A percentile compares a stretch with the other conserved stretches of the same genome.
Conservation (phyloP, 208 protist species). For the Chromosphaera perkinsii region DNA sequence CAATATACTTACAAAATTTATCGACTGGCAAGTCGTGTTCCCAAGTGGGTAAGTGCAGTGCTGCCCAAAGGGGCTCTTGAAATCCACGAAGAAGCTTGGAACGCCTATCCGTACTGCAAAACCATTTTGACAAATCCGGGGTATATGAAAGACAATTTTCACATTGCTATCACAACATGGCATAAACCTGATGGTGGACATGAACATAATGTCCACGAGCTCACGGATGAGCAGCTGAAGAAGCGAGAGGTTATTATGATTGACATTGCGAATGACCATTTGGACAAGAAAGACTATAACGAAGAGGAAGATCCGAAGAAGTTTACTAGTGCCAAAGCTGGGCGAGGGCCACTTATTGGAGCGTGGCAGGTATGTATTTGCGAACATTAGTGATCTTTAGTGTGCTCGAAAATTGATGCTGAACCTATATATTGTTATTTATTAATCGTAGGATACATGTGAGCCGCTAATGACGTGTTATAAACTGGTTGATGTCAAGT, state of each 20-base stretch:
- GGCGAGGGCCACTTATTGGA: constrained; percentile 45
- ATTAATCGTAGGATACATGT: background rate
- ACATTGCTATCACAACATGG: constrained; percentile 27
- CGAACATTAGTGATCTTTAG: background rate
- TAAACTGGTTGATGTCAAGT: constrained; percentile 44
- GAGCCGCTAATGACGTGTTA: constrained; percentile 43
- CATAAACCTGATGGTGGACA: constrained; percentile 12
- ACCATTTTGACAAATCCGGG: constrained; percentile 29
- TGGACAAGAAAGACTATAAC: constrained; percentile 46
- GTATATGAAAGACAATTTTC: constrained; percentile 19
- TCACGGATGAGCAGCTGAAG: constrained; percentile 50
- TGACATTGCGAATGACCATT: constrained; percentile 52
- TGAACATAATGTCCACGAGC: constrained; percentile 45
- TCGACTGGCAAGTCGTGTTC: constrained; percentile 52
- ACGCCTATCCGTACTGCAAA: constrained; percentile 63
- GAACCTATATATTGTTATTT: background rate
- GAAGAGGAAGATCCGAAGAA: constrained; percentile 52
- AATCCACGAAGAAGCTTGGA: constrained; percentile 67
- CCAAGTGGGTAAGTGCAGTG: constrained; percentile 44
- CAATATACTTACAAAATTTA: constrained; percentile 71
- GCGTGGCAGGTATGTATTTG: constrained; percentile 25
- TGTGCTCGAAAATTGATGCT: background rate
- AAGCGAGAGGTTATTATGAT: constrained; percentile 50
- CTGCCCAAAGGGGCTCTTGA: constrained; percentile 49
- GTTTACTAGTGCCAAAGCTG: constrained; percentile 48